phyloP scores from a whole-genome alignment of 2,329 filamentous ascomycete species.

The Arthroderma sp. region DNA sequence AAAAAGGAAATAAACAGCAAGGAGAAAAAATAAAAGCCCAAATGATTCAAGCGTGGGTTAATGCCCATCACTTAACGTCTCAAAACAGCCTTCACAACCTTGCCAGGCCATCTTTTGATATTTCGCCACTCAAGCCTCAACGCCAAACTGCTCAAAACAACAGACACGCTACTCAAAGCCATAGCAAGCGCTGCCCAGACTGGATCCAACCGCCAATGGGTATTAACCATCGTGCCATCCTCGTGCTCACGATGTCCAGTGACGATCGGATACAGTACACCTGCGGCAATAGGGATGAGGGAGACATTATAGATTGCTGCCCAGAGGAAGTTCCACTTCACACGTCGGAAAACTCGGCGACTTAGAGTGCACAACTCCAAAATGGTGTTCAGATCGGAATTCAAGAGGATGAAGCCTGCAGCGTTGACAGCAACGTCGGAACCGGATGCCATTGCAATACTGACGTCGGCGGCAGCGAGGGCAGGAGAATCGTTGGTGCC shows the following conservation, averaged over 20 bases:
- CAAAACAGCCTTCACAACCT: background rate
- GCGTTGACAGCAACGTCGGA: conserved; percentile 73
- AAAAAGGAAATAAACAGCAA: no score
- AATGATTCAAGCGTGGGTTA: no score
- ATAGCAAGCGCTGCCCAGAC: conserved; percentile 81
- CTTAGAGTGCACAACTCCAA: conserved; percentile 62
- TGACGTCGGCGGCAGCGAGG: conserved; percentile 65
- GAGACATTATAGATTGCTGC: conserved; percentile 69
- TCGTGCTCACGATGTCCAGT: conserved; percentile 22
- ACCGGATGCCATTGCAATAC: conserved; percentile 68
- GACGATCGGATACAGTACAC: conserved; percentile 55
- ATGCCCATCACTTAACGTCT: no score
- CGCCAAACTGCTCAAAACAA: conserved; percentile 67
- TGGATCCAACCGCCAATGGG: conserved; percentile 35
- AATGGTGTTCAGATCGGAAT: conserved; percentile 55
- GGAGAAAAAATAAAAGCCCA: no score
- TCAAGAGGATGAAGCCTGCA: conserved; percentile 67
- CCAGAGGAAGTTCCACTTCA: conserved; percentile 78
- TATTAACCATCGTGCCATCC: conserved; percentile 21
- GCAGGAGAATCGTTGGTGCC: conserved; percentile 79
- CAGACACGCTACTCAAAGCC: conserved; percentile 82
- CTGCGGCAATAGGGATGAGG: conserved; percentile 68
- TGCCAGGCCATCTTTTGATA: conserved; percentile 1
- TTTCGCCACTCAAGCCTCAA: conserved; percentile 39
- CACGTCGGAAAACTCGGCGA: conserved; percentile 57